Conservation (phyloP, 169 alveolate species). For the Amoebophrya sp. region DNA sequence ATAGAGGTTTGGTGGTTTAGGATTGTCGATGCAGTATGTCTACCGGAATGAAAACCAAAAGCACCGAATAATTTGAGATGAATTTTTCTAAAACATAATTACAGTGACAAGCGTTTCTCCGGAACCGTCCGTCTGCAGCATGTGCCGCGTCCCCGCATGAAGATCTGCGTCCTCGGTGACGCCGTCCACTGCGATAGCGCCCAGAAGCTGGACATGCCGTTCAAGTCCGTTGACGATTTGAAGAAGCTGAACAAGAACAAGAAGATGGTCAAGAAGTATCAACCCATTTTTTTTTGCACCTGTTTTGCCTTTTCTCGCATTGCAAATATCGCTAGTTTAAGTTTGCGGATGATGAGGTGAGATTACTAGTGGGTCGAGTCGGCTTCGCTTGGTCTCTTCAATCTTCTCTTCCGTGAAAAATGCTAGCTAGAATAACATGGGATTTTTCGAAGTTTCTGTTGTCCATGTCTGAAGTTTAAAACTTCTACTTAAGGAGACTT, state of each 20-base stretch:
- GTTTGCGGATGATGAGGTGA: too few species aligned
- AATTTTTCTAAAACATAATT: too few species aligned
- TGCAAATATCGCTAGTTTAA: too few species aligned
- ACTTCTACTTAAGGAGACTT: too few species aligned
- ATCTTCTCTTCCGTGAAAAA: too few species aligned
- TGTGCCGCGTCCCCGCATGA: slow-evolving; percentile 86
- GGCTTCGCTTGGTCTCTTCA: too few species aligned
- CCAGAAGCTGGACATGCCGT: slow-evolving; percentile 86
- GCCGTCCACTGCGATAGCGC: slow-evolving; percentile 98
- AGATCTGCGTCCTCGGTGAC: slow-evolving; percentile 98
- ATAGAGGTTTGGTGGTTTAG: too few species aligned
- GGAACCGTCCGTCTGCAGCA: slow-evolving; percentile 65
- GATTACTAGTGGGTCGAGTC: too few species aligned
- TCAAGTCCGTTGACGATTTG: slow-evolving; percentile 93
- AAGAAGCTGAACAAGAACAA: slow-evolving; percentile 97
- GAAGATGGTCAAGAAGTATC: slow-evolving; percentile 91
- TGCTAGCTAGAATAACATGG: too few species aligned
- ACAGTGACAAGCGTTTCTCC: background rate
- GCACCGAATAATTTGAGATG: too few species aligned
- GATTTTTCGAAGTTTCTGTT: too few species aligned
- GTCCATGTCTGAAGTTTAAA: too few species aligned
- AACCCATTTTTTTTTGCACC: background rate
- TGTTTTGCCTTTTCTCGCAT: slow-evolving; percentile 40
- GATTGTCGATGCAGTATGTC: background rate
- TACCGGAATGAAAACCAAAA: background rate